Conservation (phyloP, 371 early-diverging fungal genomes). For the Mucor indicus region DNA sequence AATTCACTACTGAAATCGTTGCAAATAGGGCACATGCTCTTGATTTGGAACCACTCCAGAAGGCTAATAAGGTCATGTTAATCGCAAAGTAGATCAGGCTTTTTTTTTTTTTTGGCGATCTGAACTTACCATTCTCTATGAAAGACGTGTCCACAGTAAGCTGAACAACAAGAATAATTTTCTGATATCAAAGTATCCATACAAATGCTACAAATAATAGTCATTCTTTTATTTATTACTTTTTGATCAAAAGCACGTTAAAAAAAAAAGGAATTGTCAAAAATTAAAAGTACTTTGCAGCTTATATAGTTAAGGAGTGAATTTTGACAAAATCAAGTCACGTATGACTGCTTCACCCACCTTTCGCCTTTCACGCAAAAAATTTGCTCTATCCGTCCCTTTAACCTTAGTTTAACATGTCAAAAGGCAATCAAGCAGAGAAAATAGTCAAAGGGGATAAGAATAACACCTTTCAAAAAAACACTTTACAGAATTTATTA, state of each 20-base stretch:
- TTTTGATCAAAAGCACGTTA: too few relatives aligned
- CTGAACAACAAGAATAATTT: too few relatives aligned
- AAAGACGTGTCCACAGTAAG: conserved; percentile 7
- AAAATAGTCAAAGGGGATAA: conserved; percentile 17
- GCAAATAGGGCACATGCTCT: background rate
- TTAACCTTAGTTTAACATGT: too few relatives aligned
- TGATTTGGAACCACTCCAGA: background rate
- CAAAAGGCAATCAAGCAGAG: conserved; percentile 6
- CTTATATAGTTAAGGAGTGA: too few relatives aligned
- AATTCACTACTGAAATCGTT: too few relatives aligned
- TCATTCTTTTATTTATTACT: background rate
- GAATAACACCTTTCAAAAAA: conserved; percentile 16
- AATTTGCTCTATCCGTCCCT: too few relatives aligned
- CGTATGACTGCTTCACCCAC: too few relatives aligned
- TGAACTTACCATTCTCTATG: conserved; percentile 4
- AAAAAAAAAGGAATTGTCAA: too few relatives aligned
- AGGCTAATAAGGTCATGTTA: background rate
- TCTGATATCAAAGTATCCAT: background rate
- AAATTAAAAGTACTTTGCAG: too few relatives aligned
- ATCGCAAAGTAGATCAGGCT: background rate
- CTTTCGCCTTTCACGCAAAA: too few relatives aligned
- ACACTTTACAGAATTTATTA: conserved; percentile 26
- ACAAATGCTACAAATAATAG: conserved; percentile 1
- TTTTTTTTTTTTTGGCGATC: too few relatives aligned
- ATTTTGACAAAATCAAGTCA: too few relatives aligned